A percentile compares a stretch with the other conserved stretches of the same genome.
phyloP scores from a whole-genome alignment of 1,284 basidiomycete genomes.

The Anthracocystis setariae region DNA sequence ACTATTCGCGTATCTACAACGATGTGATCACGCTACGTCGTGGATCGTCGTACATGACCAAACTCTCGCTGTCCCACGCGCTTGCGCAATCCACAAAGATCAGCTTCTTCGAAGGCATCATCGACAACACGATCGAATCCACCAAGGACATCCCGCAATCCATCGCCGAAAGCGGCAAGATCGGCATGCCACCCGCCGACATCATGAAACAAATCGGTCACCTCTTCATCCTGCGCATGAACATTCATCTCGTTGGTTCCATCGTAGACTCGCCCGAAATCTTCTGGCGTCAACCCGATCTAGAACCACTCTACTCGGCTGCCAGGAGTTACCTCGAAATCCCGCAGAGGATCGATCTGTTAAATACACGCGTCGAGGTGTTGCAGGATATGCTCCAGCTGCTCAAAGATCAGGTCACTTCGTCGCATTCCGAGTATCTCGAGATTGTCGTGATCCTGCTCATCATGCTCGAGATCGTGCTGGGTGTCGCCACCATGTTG shows the following conservation, averaged over 20 bases:
- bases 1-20: conserved; percentile 91
- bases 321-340: conserved; percentile 88
- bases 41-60: conserved; percentile 97
- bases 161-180: conserved; percentile 92
- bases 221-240: conserved; percentile 90
- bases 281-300: conserved; percentile 83
- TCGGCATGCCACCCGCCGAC: conserved; percentile 75
- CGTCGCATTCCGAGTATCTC: conserved; percentile 88
- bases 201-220: conserved; percentile 96
- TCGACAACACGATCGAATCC: conserved; percentile 91
- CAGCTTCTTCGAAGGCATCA: conserved; percentile 78
- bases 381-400: conserved; percentile 96
- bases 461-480: conserved; percentile 82
- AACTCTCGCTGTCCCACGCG: conserved; percentile 91
- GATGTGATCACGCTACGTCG: conserved; percentile 95
- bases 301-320: conserved; percentile 93
- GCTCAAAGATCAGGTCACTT: conserved; percentile 92
- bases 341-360: conserved; percentile 88
- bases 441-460: conserved; percentile 94
- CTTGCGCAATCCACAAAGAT: conserved; percentile 97
- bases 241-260: conserved; percentile 94
- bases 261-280: conserved; percentile 94
- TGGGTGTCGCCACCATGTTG: conserved; percentile 66
- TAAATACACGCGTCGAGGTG: conserved; percentile 92
- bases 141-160: conserved; percentile 95